These are phyloP conservation scores for Paragyromitra xinjiangensis DNA, from an alignment of 495 filamentous ascomycete species.

Conservation along the genomic window DNA sequence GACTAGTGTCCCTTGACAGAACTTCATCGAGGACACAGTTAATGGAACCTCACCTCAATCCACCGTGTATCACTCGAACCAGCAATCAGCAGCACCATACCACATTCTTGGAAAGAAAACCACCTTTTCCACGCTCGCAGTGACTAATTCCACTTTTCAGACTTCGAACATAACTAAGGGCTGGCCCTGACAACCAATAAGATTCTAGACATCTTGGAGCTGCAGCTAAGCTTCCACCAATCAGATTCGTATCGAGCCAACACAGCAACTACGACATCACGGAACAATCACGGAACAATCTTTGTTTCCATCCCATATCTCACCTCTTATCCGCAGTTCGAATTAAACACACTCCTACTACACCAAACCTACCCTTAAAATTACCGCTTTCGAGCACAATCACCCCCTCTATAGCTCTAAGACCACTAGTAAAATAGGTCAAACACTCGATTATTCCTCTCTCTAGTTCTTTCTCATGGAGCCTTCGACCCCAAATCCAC, in stretches of 20 bases:
- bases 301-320: background rate
- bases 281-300: conserved; percentile 1
- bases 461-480: background rate
- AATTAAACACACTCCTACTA: background rate
- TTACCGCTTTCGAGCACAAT: background rate
- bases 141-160: background rate
- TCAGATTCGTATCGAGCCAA: conserved; percentile 5
- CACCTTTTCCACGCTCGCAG: background rate
- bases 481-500: background rate
- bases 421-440: background rate
- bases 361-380: background rate
- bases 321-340: background rate
- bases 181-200: conserved; percentile 14
- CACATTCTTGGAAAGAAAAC: background rate
- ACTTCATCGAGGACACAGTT: too few species aligned
- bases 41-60: too few species aligned
- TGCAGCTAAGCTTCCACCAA: conserved; percentile 10
- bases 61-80: background rate
- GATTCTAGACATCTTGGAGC: background rate
- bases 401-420: background rate
- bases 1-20: too few species aligned
- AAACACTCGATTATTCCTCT: background rate
- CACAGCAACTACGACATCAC: background rate
- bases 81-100: background rate
- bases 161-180: background rate